Conservation (phyloP, 192 early-diverging fungal genomes). For the Cladochytrium replicatum region DNA sequence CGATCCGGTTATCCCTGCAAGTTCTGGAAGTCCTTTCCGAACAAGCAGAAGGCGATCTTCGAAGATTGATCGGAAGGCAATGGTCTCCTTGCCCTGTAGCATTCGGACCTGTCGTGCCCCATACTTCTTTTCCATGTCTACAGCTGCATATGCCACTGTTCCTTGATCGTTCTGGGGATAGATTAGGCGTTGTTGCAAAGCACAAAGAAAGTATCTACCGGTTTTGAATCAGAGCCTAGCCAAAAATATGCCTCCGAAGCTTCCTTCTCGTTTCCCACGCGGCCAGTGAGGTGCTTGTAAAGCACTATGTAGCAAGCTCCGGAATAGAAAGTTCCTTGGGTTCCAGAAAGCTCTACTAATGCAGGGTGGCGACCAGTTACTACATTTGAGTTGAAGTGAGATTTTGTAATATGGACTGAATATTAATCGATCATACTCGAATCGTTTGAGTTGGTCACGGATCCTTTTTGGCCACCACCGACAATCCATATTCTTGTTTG, state of each 20-base stretch:
- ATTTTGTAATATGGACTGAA: too few relatives aligned
- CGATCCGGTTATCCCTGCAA: not conserved
- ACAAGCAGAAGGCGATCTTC: conserved; percentile 4
- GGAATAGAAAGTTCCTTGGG: conserved; percentile 21
- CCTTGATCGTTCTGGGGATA: conserved; percentile 26
- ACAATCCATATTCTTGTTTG: too few relatives aligned
- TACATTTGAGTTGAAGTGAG: too few relatives aligned
- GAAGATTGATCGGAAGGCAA: conserved; percentile 23
- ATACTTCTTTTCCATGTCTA: conserved; percentile 22
- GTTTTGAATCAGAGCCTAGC: conserved; percentile 25
- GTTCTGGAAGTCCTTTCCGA: conserved; percentile 7
- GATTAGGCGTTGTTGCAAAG: not conserved
- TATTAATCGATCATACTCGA: too few relatives aligned
- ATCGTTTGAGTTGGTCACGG: too few relatives aligned
- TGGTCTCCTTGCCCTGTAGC: conserved; percentile 24
- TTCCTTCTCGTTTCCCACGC: conserved; percentile 23
- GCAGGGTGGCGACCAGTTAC: too few relatives aligned
- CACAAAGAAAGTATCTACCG: conserved; percentile 1
- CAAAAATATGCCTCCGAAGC: conserved; percentile 22
- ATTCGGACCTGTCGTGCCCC: conserved; percentile 20
- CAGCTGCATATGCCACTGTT: conserved; percentile 16
- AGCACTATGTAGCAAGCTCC: conserved; percentile 23
- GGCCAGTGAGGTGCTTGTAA: conserved; percentile 16
- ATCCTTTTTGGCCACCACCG: too few relatives aligned
- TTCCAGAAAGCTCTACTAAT: too few relatives aligned